These are phyloP conservation scores for Ophiostoma montium DNA, from an alignment of 2,329 filamentous ascomycete genomes.

Conservation along the genomic window DNA sequence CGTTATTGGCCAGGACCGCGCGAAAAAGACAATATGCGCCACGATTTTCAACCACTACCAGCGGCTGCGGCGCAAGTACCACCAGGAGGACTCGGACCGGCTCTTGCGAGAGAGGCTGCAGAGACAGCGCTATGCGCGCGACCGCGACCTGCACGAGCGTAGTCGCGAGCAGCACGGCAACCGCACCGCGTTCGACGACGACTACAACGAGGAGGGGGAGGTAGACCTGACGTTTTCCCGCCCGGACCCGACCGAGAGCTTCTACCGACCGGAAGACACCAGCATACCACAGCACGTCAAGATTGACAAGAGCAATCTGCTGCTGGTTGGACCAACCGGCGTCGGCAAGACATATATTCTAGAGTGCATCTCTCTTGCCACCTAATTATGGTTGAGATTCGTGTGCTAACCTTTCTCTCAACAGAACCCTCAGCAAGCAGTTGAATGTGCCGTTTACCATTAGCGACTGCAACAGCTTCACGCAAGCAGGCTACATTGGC, in stretches of 20 bases:
- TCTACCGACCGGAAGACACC: slow-evolving; percentile 27
- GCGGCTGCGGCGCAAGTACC: slow-evolving; percentile 61
- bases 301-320: slow-evolving; percentile 89
- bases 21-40: slow-evolving; percentile 84
- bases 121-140: slow-evolving; percentile 56
- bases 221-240: not conserved
- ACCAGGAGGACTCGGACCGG: slow-evolving; percentile 57
- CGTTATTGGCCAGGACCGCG: slow-evolving; percentile 87
- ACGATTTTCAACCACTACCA: slow-evolving; percentile 97
- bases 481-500: slow-evolving; percentile 92
- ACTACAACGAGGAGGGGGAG: not conserved
- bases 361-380: slow-evolving; percentile 28
- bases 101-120: slow-evolving; percentile 48
- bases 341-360: slow-evolving; percentile 95
- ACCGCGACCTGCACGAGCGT: slow-evolving; percentile 41
- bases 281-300: slow-evolving; percentile 40
- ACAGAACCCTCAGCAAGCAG: slow-evolving; percentile 74
- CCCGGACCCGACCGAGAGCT: not conserved
- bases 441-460: slow-evolving; percentile 94
- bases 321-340: slow-evolving; percentile 82
- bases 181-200: slow-evolving; percentile 52
- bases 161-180: slow-evolving; percentile 28
- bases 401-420: not conserved
- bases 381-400: not conserved
- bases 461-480: slow-evolving; percentile 90